Evolutionary conservation across 305 asterid species (phyloP), one percentile per base, ranked within the genome.

Genomic region (Caryopteris hybrid): DNA sequence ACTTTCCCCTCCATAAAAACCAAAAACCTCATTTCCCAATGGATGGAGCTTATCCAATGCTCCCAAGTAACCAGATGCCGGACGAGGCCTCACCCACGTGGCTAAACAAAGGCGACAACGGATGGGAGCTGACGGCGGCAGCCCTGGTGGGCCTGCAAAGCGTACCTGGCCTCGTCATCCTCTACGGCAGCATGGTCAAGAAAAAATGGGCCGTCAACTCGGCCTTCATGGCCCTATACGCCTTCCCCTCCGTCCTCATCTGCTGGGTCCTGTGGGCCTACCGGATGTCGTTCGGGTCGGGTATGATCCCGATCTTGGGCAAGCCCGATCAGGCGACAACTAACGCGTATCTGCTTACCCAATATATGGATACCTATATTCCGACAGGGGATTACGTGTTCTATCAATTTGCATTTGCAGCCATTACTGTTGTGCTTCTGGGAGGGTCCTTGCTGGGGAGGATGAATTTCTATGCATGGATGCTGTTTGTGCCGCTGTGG

Each of bases 131-230:
- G 18, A 79, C 81, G 0, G 80, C 95, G 0, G 85, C 92, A 5
- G 51, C 92, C 16, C 67, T 88, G 61, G 95, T 88, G 8, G 91
- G 95, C 17, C 88, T 88, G 11, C 95, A 85, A 29, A 79, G 95
- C 60, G 77, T 87, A 0, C 95, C 95, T 8, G 90, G 95, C 25
- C 81, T 87, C 0, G 81, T 87, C 21, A 85, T 87, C 3, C 83
- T 87, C 2, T 87, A 87, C 42, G 88, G 95, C 1, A 85, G 95
- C 74, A 82, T 85, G 84, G 89, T 81, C 0, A 85, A 87, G 85
- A 83, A 80, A 34, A 86, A 84, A 68, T 86, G 87, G 89, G 87
- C 88, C 2, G 74, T 83, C 0, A 83, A 87, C 54, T 87, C 95
- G 0, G 84, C 91, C 0, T 77, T 87, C 68, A 87, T 87, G 95